Evolutionary conservation across 768 basidiomycete genomes (phyloP).

Genomic region (Naganishia kalamii): DNA sequence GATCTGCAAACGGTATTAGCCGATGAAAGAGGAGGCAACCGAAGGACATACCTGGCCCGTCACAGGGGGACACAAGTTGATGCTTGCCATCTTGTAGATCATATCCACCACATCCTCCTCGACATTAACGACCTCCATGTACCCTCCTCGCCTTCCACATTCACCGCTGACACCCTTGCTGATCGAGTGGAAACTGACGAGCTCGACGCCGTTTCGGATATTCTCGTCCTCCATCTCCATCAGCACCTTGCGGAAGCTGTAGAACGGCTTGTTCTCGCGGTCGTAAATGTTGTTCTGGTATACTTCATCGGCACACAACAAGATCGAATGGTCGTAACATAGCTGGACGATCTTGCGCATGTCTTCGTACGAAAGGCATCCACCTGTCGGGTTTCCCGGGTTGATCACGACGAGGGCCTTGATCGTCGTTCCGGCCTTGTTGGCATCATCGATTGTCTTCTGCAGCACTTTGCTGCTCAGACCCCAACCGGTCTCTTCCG

Average conservation of each 20-base stretch:
- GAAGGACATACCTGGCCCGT: conserved; percentile 53
- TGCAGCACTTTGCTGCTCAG: conserved; percentile 66
- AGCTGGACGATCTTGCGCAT: conserved; percentile 71
- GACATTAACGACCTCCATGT: conserved; percentile 87
- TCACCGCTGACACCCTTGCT: conserved; percentile 94
- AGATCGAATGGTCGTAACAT: conserved; percentile 75
- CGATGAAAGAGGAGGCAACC: background rate
- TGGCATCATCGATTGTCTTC: conserved; percentile 61
- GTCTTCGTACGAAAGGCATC: conserved; percentile 64
- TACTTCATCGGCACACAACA: conserved; percentile 96
- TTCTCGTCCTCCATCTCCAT: conserved; percentile 58
- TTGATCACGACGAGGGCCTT: conserved; percentile 95
- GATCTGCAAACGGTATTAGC: conserved; percentile 55
- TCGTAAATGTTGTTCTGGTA: conserved; percentile 90
- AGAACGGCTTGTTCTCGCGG: conserved; percentile 61
- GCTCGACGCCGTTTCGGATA: conserved; percentile 52
- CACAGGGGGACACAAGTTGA: conserved; percentile 81
- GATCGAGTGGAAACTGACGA: conserved; percentile 95
- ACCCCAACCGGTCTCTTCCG: conserved; percentile 75
- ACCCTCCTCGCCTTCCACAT: conserved; percentile 94
- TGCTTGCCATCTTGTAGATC: conserved; percentile 93
- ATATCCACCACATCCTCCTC: conserved; percentile 67
- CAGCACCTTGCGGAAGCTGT: conserved; percentile 87
- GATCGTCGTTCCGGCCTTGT: conserved; percentile 57
- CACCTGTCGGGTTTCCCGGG: conserved; percentile 95